Base-by-base conservation (phyloP, 2,329 filamentous ascomycete genomes). In the Talaromyces sp. region DNA sequence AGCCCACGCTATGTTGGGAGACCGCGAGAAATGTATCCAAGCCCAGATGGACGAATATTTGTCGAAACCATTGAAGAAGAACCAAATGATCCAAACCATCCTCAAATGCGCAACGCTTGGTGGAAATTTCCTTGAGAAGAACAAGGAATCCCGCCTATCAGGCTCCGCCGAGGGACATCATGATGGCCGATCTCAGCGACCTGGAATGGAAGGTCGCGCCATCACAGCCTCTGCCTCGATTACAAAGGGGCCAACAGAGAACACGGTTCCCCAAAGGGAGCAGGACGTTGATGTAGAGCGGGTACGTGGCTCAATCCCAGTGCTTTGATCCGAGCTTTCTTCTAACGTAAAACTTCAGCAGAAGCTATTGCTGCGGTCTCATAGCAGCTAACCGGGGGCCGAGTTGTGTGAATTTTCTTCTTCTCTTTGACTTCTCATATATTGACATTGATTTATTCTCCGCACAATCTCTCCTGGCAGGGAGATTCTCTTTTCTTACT, bases 31-130 rank as follows among this genome's bases (percentile, higher is more conserved):
- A 81, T 99, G 95, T 76, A 96, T 99, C 64, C 92, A 96, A 74
- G 95, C 93, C 10, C 92, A 98, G 79, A 99, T 99, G 95, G 95
- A 99, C 75, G 95, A 99, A 76, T 99, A 99, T 73, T 82, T 99
- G 49, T 96, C 93, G 19, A 99, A 99, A 75, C 93, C 93, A 28
- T 82, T 98, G 64, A 96, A 97, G 76, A 93, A 96, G 73, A 97
- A 96, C 74, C 92, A 96, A 75, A 88, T 98, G 71, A 97, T 98
- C 71, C 93, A 98, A 79, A 97, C 93, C 0, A 98, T 99, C 63
- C 85, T 98, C 66, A 96, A 97, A 75, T 98, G 93, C 73, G 93
- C 92, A 13, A 97, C 95, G 4, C 87, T 98, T 36, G 92, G 93
- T 62, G 74, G 74, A 22, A 76, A 74, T 8, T 67, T 78, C 28